Evolutionary conservation across 495 filamentous ascomycete genomes (phyloP).

Genomic region (Pyrenula aspistea): DNA sequence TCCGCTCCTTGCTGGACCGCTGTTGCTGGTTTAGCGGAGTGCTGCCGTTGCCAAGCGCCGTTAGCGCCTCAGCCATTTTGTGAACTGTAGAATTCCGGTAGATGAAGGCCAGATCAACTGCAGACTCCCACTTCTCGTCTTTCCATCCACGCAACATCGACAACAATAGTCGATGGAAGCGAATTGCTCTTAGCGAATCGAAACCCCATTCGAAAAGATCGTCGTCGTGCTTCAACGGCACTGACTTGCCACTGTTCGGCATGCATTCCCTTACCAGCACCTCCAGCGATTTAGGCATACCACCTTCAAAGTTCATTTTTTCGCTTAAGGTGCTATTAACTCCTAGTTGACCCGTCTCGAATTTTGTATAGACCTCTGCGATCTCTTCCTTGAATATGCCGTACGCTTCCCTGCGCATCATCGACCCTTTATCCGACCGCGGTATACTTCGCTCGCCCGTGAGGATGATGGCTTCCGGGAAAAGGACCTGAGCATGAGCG

Average conservation of each 20-base stretch:
- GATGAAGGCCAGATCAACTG: conserved; percentile 11
- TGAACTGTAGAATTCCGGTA: conserved; percentile 10
- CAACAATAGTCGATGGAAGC: conserved; percentile 12
- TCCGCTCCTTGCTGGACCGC: too few relatives aligned
- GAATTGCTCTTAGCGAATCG: conserved; percentile 21
- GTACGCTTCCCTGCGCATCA: conserved; percentile 18
- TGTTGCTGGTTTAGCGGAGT: too few relatives aligned
- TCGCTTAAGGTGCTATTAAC: neutral
- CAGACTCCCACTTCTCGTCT: conserved; percentile 2
- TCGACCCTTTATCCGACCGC: conserved; percentile 24
- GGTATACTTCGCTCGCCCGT: conserved; percentile 8
- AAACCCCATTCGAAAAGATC: conserved; percentile 27
- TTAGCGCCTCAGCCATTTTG: conserved; percentile 3
- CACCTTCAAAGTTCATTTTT: conserved; percentile 2
- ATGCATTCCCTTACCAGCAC: conserved; percentile 3
- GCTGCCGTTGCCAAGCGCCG: neutral
- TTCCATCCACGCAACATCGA: too few relatives aligned
- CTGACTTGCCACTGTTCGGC: conserved; percentile 12
- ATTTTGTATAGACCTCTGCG: conserved; percentile 10
- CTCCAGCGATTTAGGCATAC: conserved; percentile 2
- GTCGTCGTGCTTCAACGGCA: conserved; percentile 9
- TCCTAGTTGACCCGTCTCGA: conserved; percentile 4
- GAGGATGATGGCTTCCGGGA: conserved; percentile 13
- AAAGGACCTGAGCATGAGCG: conserved; percentile 17
- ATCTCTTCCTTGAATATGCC: conserved; percentile 18